Evolutionary conservation across 495 filamentous ascomycete genomes (phyloP), one percentile per base, ranked within the genome.

Genomic region (Penicillium longicatenatum): DNA sequence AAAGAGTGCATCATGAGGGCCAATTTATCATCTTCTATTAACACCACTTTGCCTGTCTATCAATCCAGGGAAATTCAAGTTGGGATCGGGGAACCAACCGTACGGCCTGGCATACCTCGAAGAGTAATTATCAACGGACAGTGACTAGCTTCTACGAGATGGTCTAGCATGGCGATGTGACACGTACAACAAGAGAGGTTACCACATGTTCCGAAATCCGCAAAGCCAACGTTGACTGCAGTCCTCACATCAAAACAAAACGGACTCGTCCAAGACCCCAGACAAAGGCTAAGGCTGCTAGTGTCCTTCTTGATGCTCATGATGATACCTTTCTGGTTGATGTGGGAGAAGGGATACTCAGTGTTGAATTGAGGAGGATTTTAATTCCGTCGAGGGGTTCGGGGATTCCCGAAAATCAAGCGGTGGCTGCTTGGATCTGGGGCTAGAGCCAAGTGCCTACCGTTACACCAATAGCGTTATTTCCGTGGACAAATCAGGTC

Each of bases 121-220:
- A 50, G 35, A 19, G 47, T 50, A 20, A 35, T 33, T 10, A 50
- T 50, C 31, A 24, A 50, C 5, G 47, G 47, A 8, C n/a, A 50
- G 35, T 4, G 0, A 26, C 26, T 0, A 26, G 26, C 29, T 21
- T 24, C 10, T 24, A 21, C 45, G 35, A 37, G 47, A 31, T 19
- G 29, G 24, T 50, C 31, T 50, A 24, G 35, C 35, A 29, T 6
- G 47, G 47, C 7, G 47, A 50, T 50, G 29, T 50, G 47, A 50
- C 31, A 14, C 20, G 26, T 2, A 33, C n/a, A 50, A 33, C 6
- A 24, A 50, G 47, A 50, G 47, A 50, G n/a, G 10, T 50, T 19
- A 37, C n/a, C 6, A 19, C 47, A 50, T 50, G 35, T 11, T 8
- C 47, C 12, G 35, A 35, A 50, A 50, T 50, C 31, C 26, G 7